These are phyloP conservation scores for Neurospora intermedia DNA, from an alignment of 495 filamentous ascomycete genomes.

Conservation along the genomic window DNA sequence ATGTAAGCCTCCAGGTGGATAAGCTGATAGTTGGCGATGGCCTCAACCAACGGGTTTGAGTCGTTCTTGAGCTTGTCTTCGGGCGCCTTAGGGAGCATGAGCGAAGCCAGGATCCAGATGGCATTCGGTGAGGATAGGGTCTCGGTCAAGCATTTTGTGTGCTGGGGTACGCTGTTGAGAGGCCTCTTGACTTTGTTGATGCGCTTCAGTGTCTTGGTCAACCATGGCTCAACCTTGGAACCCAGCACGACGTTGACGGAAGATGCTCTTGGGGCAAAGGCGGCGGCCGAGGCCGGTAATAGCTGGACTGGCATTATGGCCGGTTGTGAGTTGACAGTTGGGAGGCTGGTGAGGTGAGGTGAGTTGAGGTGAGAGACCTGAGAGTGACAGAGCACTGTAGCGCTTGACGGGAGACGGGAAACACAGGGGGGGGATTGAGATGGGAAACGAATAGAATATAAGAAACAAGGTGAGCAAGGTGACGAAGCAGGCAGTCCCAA, in stretches of 20 bases:
- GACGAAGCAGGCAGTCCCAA: constrained; percentile 45
- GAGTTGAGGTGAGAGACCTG: constrained; percentile 8
- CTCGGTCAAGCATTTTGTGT: constrained; percentile 93
- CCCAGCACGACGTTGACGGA: constrained; percentile 93
- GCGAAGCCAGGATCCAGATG: constrained; percentile 89
- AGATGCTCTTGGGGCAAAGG: constrained; percentile 83
- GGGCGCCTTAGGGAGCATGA: constrained; percentile 88
- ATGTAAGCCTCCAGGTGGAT: constrained; percentile 95
- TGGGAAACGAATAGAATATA: constrained; percentile 45
- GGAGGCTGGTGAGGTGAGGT: constrained; percentile 9
- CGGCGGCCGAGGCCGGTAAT: constrained; percentile 87
- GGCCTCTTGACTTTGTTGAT: constrained; percentile 97
- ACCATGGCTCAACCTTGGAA: constrained; percentile 92
- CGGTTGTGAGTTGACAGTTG: constrained; percentile 13
- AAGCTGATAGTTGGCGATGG: constrained; percentile 87
- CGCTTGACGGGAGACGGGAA: constrained; percentile 34
- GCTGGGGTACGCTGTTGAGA: constrained; percentile 93
- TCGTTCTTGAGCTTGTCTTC: constrained; percentile 80
- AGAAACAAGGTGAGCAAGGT: constrained; percentile 38
- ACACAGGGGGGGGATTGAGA: constrained; percentile 9
- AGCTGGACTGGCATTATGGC: constrained; percentile 79
- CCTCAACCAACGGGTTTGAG: constrained; percentile 79
- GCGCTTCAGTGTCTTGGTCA: constrained; percentile 92
- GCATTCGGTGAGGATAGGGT: constrained; percentile 83
- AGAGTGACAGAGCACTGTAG: constrained; percentile 38